Evolutionary conservation across 2,329 filamentous ascomycete species (phyloP), one percentile per base, ranked within the genome.

Genomic region (Neonectria sp.): DNA sequence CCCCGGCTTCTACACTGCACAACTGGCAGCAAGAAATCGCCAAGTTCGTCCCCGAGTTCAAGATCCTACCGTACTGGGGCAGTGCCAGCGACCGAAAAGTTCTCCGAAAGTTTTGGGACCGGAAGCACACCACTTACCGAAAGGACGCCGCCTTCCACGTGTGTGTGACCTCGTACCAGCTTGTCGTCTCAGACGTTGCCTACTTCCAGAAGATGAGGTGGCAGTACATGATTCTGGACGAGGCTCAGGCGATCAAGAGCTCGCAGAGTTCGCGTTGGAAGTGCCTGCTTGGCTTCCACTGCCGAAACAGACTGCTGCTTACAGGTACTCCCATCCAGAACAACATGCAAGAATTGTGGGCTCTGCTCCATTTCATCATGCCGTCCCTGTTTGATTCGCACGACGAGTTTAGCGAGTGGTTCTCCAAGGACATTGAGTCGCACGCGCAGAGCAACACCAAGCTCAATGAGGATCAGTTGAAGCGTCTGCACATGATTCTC

Each of bases 151-250:
- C 95, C 15, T 98, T 99, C 85, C 96, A 99, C 78, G 95, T 99
- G 59, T 90, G 98, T 58, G 91, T 99, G 55, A 99, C 96, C 0
- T 98, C 95, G 0, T 99, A 99, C 80, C 96, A 99, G 81, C 87
- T 99, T 43, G 96, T 99, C 29, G 96, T 99, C 24, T 93, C 95
- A 29, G 96, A 99, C 79, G 94, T 97, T 2, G 92, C 95, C 67
- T 99, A 99, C 81, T 98, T 99, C 85, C 95, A 98, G 82, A 98
- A 98, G 86, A 96, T 99, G 88, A 93, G 93, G 75, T 99, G 96
- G 96, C 96, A 98, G 83, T 98, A 99, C 85, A 99, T 99, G 96
- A 98, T 99, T 80, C 89, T 99, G 46, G 96, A 99, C 75, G 96
- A 99, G 82, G 96, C 96, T 2, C 96, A 99, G 79, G 96, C 96